phyloP scores from a whole-genome alignment of 176 grass and related monocot genomes.

The Phoenix roebelenii region DNA sequence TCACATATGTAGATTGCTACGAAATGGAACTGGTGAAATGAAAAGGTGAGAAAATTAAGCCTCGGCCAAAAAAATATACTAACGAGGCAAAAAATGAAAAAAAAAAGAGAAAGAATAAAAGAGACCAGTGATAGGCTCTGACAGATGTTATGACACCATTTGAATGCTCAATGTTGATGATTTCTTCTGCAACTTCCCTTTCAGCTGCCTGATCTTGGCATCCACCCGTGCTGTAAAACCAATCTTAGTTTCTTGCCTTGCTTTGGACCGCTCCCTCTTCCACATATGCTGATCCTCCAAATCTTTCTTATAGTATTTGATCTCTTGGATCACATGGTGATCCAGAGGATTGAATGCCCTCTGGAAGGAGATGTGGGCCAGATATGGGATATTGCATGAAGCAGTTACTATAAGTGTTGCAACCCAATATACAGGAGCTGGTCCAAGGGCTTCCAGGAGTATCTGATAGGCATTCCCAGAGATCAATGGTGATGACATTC shows the following conservation, averaged over 20 bases:
- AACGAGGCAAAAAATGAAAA: too few species aligned
- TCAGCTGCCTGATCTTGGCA: slow-evolving; percentile 82
- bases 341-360: slow-evolving; percentile 70
- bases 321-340: slow-evolving; percentile 98
- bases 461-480: slow-evolving; percentile 67
- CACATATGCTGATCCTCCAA: slow-evolving; percentile 81
- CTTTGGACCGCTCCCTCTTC: slow-evolving; percentile 85
- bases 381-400: slow-evolving; percentile 80
- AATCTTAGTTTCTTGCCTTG: slow-evolving; percentile 87
- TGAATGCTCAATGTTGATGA: slow-evolving; percentile 42
- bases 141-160: slow-evolving; percentile 32
- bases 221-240: slow-evolving; percentile 87
- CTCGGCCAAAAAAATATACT: too few species aligned
- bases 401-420: slow-evolving; percentile 61
- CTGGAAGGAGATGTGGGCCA: slow-evolving; percentile 89
- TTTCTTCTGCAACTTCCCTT: slow-evolving; percentile 75
- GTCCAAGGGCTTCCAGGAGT: slow-evolving; percentile 64
- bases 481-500: slow-evolving; percentile 37
- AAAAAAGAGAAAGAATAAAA: not conserved
- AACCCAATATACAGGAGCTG: slow-evolving; percentile 69
- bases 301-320: slow-evolving; percentile 77
- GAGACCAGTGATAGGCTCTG: not conserved
- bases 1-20: too few species aligned
- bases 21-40: too few species aligned
- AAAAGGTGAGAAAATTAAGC: too few species aligned